A percentile compares a stretch with the other conserved stretches of the same genome.
These are phyloP conservation scores for Xylaria castorea DNA, from an alignment of 495 filamentous ascomycete species.

Conservation along the genomic window DNA sequence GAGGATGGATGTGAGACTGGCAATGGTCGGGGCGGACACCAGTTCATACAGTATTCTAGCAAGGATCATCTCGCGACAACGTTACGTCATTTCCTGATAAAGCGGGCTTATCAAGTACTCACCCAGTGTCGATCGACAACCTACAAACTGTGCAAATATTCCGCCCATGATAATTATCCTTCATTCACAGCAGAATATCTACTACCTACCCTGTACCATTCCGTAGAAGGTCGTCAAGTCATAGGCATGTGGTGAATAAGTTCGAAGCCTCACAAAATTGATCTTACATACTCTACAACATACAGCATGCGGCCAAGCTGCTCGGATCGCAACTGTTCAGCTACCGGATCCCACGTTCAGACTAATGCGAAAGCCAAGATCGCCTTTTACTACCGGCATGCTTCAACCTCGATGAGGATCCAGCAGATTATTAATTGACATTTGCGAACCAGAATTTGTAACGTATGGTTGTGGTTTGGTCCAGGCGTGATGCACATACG, in stretches of 20 bases:
- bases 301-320: neutral
- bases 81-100: constrained; percentile 41
- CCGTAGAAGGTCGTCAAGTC: neutral
- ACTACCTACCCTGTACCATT: neutral
- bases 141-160: constrained; percentile 32
- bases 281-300: neutral
- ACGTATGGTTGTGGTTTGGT: constrained; percentile 5
- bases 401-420: neutral
- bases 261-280: neutral
- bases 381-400: neutral
- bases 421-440: constrained; percentile 3
- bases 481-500: neutral
- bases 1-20: constrained; percentile 13
- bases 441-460: neutral
- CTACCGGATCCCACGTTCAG: neutral
- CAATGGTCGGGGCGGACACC: neutral
- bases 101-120: constrained; percentile 34
- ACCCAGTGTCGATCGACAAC: constrained; percentile 32
- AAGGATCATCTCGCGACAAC: constrained; percentile 33
- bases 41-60: constrained; percentile 7
- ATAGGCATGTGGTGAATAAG: neutral
- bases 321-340: neutral
- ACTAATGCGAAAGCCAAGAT: neutral
- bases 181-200: neutral
- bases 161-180: constrained; percentile 5